Evolutionary conservation across 768 basidiomycete genomes (phyloP), one percentile per base, ranked within the genome.

Genomic region (Suillus occidentalis): DNA sequence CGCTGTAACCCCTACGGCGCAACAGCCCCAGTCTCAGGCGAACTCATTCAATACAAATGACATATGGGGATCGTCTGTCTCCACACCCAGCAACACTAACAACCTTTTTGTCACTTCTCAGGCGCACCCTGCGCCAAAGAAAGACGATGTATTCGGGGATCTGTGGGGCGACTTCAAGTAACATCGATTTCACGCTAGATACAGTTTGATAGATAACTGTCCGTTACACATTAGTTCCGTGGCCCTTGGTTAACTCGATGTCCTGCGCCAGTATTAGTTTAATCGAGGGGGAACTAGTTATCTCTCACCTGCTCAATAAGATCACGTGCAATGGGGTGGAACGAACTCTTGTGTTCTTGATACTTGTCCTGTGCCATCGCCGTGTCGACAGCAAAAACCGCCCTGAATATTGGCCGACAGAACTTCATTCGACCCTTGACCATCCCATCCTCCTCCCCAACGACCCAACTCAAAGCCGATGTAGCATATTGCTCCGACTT

Each of bases 391-490:
- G 81, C 81, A 37, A 72, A 75, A 22, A 87, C 83, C 0, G 79
- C 84, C 42, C 85, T 77, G 71, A 93, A 87, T 6, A 85, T 77
- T 0, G 90, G 89, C 56, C 92, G 77, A 75, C 92, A 93, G 78
- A 92, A 92, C 73, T 94, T 93, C 91, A 93, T 93, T 40, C 92
- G 81, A 13, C 92, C 92, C 70, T 91, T 89, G 63, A 94, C 78
- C 34, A 85, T 77, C 1, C 84, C 87, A 68, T 88, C 79, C 16
- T 57, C 58, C n/a, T 72, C 77, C 2, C 89, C 91, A 16, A 87
- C 83, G 25, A 92, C 84, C 91, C 92, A 93, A 34, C 83, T 79
- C 0, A 81, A 84, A 0, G 88, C 91, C 25, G 83, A 78, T 0
- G 65, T 64, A 9, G 85, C 87, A 67, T 85, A 86, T n/a, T 72